phyloP scores from a whole-genome alignment of 805 yeast species.

The Kodamaea sagamina region DNA sequence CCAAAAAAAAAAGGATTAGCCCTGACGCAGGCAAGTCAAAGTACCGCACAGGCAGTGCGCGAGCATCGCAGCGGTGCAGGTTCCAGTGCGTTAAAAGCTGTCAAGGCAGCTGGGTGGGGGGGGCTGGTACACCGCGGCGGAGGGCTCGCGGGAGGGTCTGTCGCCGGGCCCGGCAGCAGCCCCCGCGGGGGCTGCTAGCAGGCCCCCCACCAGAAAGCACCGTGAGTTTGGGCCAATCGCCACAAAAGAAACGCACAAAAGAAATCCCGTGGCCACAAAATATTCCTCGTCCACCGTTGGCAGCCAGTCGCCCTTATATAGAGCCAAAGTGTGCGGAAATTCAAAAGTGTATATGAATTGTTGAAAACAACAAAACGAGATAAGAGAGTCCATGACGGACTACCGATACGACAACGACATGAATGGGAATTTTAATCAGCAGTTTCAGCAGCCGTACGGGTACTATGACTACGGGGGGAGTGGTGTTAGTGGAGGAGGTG shows the following conservation, averaged over 20 bases:
- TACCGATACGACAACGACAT: slow-evolving; percentile 10
- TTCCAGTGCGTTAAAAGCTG: background rate
- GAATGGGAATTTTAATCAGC: slow-evolving; percentile 17
- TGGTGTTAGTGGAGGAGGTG: slow-evolving; percentile 1
- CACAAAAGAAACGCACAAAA: slow-evolving; percentile 6
- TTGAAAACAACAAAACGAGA: slow-evolving; percentile 3
- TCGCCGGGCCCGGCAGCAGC: background rate
- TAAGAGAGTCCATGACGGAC: slow-evolving; percentile 6
- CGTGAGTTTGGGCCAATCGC: background rate
- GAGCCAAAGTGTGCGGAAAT: slow-evolving; percentile 5
- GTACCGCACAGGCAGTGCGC: background rate
- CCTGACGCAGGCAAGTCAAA: slow-evolving; percentile 1
- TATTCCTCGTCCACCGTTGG: slow-evolving; percentile 8
- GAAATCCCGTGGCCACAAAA: slow-evolving; percentile 4
- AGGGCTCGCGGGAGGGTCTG: too few relatives aligned
- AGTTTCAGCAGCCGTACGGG: slow-evolving; percentile 16
- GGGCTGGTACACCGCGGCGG: background rate
- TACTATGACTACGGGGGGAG: slow-evolving; percentile 12
- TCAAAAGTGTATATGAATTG: slow-evolving; percentile 1
- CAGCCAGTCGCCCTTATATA: slow-evolving; percentile 7
- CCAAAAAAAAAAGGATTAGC: slow-evolving; percentile 1
- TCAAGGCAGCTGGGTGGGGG: background rate
- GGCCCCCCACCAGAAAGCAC: too few relatives aligned
- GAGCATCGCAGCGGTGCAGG: background rate
- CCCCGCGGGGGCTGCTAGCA: background rate